Conservation (phyloP, 192 early-diverging fungal genomes). For the Ambispora gerdemannii region DNA sequence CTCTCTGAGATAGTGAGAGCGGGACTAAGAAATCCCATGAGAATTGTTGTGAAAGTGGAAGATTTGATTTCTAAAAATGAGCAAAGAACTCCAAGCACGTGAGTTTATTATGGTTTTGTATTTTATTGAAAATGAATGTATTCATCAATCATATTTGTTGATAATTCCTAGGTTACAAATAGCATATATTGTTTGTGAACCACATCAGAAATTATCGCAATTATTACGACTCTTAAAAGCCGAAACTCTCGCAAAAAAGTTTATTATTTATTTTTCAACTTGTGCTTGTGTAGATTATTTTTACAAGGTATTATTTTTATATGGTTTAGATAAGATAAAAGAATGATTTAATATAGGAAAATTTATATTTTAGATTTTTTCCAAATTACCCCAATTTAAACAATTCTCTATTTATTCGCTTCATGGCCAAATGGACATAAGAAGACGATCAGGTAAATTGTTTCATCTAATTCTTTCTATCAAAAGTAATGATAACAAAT, state of each 20-base stretch:
- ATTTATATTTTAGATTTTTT: slow-evolving; percentile 42
- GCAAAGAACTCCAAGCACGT: slow-evolving; percentile 63
- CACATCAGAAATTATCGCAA: slow-evolving; percentile 78
- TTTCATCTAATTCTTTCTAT: background rate
- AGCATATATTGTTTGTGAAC: slow-evolving; percentile 70
- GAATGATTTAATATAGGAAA: background rate
- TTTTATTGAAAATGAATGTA: too few relatives aligned
- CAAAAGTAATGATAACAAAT: slow-evolving; percentile 31
- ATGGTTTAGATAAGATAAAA: background rate
- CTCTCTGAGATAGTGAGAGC: slow-evolving; percentile 76
- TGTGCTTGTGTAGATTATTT: slow-evolving; percentile 97
- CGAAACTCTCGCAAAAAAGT: slow-evolving; percentile 64
- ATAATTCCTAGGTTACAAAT: slow-evolving; percentile 57
- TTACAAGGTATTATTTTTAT: slow-evolving; percentile 48
- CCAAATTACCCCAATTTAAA: slow-evolving; percentile 46
- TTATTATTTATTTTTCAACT: slow-evolving; percentile 93
- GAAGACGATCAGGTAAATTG: slow-evolving; percentile 63
- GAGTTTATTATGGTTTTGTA: slow-evolving; percentile 33
- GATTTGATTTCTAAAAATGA: slow-evolving; percentile 48
- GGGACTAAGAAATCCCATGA: slow-evolving; percentile 89
- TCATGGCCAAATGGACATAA: slow-evolving; percentile 93
- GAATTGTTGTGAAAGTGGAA: slow-evolving; percentile 86
- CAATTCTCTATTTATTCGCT: slow-evolving; percentile 65
- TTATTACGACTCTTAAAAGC: slow-evolving; percentile 63
- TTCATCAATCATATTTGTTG: background rate